Evolutionary conservation across 2,329 filamentous ascomycete species (phyloP), one percentile per base, ranked within the genome.

Genomic region (Trichoderma gracile): DNA sequence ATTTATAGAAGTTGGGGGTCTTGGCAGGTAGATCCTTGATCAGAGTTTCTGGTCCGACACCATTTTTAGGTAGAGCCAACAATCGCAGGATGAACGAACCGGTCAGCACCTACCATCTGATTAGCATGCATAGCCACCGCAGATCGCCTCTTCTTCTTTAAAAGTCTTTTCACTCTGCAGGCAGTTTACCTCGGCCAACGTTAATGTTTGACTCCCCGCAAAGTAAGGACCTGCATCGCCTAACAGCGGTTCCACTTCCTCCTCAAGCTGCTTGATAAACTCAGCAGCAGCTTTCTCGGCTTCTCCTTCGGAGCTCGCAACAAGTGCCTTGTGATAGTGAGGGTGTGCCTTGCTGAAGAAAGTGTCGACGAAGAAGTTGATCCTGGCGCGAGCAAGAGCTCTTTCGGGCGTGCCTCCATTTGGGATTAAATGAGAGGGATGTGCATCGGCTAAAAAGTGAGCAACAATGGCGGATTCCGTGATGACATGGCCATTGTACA

Each of bases 171-270:
- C 19, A 21, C n/a, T 9, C 5, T 19, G 15, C 27, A 5, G 27
- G 6, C 1, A 33, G 68, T 77, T 66, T 76, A 91, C 90, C 84
- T 95, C 92, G 12, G 88, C 91, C 42, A 93, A 76, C 0, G 90
- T 94, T 46, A 93, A 72, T 72, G 78, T 85, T 21, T 84, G 78
- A 58, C 82, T 85, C 0, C 88, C 88, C 2, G 84, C 85, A 72
- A 89, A 90, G 74, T 86, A 91, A 0, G 87, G 87, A 2, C 73
- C 77, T 0, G 81, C 81, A 60, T 81, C 78, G 3, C 71, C 71
- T 27, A 96, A 78, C 43, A 92, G 76, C 1, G 90, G 90, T 76
- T 93, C 91, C 63, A 95, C 78, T 71, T 94, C 90, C 77, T 89
- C 91, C 60, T 81, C 79, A 1, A 91, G 76, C 1, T 79, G 79